Percentiles rank a stretch among this genome's conserved stretches.
These are phyloP conservation scores for Kluyveromyces wickerhamii DNA, from an alignment of 805 yeast genomes.

Conservation along the genomic window DNA sequence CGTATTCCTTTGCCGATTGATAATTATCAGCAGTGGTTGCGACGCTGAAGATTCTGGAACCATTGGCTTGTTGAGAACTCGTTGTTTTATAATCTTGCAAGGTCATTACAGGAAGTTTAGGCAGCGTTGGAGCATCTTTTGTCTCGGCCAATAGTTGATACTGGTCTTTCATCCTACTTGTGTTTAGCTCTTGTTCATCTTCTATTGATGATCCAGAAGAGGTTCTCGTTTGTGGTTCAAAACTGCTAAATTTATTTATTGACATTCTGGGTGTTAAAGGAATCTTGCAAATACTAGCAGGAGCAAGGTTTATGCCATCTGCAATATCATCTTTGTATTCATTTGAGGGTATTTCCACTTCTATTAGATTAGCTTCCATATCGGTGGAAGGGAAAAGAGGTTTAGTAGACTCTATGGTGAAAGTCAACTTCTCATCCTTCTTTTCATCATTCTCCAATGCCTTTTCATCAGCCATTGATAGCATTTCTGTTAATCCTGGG, in stretches of 20 bases:
- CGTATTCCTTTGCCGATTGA: slow-evolving; percentile 18
- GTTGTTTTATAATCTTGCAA: slow-evolving; percentile 5
- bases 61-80: slow-evolving; percentile 8
- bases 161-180: slow-evolving; percentile 13
- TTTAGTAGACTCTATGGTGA: slow-evolving; percentile 19
- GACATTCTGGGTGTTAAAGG: slow-evolving; percentile 21
- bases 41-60: slow-evolving; percentile 19
- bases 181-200: slow-evolving; percentile 16
- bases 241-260: slow-evolving; percentile 16
- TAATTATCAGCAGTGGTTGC: slow-evolving; percentile 22
- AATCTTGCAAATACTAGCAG: slow-evolving; percentile 12
- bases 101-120: slow-evolving; percentile 3
- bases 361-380: slow-evolving; percentile 7
- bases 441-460: slow-evolving; percentile 6
- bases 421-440: slow-evolving; percentile 4
- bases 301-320: slow-evolving; percentile 12
- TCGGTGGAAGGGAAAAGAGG: slow-evolving; percentile 13
- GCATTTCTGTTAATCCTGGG: slow-evolving; percentile 16
- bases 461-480: slow-evolving; percentile 10
- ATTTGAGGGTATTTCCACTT: slow-evolving; percentile 9
- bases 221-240: slow-evolving; percentile 12
- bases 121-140: background rate
- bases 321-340: slow-evolving; percentile 8
- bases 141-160: slow-evolving; percentile 12
- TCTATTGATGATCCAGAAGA: slow-evolving; percentile 24